Base-by-base conservation (phyloP, 108 stramenopile species). In the Chaetoceros muelleri region DNA sequence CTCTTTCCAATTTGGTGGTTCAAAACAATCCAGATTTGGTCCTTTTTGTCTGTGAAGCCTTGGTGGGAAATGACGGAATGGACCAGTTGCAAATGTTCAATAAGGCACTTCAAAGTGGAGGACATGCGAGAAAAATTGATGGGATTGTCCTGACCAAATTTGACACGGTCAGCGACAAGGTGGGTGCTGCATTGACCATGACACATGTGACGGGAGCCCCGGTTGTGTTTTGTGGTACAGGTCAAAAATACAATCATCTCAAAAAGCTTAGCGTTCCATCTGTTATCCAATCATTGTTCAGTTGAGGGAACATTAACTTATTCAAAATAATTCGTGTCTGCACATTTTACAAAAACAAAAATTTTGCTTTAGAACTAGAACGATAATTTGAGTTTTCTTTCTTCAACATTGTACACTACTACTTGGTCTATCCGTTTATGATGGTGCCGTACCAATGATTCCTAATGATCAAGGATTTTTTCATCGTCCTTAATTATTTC, bases 141-240 rank as follows among this genome's bases (percentile, higher is more conserved):
- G 98, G 95, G 19, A 86, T 97, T 46, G 73, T 99, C 20, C 65
- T 99, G 60, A 97, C 98, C 25, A 99, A 99, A 63, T 96, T 96
- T 60, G 98, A 97, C 75, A 97, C 98, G 1, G 93, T 99, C n/a
- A 87, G 86, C 50, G 95, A 94, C 58, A 99, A 99, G 84, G 96
- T 99, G 20, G 98, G 98, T 0, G 95, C 96, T 1, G 95, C 95
- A 3, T 57, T 97, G 64, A 90, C 91, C 21, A 77, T 99, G 79
- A 94, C 91, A 5, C 92, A 98, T 68, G 69, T 87, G 53, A 98
- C 96, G 8, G 93, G 94, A 28, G 85, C 94, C 2, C 97, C 97
- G 2, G 87, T 98, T 65, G 62, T 94, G 3, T 97, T 98, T 66
- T 88, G 93, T 20, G 98, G 98, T 47, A 95, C 94, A 8, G 98